Base-by-base conservation (phyloP, 805 yeast genomes). In the Candida gorgasii region DNA sequence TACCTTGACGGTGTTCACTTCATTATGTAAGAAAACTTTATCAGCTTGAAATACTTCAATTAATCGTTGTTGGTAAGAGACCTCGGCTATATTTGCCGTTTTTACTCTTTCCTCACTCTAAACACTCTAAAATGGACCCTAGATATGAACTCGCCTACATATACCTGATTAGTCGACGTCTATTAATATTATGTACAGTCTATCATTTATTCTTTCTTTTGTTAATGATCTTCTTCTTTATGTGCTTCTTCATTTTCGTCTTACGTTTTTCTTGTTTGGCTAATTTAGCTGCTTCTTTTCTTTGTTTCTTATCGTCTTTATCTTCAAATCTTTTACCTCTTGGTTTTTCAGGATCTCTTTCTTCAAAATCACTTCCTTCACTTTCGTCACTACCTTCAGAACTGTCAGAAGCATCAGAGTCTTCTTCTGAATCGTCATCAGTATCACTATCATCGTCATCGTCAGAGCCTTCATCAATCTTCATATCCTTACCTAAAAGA, bases 241-340 rank as follows among this genome's bases (percentile, higher is more conserved):
- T 50, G 43, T 61, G 62, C 48, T 64, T 62, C 47, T 54, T 59
- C 77, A 44, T 77, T 59, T 59, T 77, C 61, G 35, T 58, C 63
- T 40, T 67, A 67, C 44, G 58, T 58, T 29, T 63, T 61, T 41
- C 61, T 58, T 36, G 63, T 60, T 43, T 51, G 44, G 54, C 58
- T 5, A 61, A 51, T 49, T 67, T 67, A 14, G 63, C 61, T 14
- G 59, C 64, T 31, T 58, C 62, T 51, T 65, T 72, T 24, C 70
- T 65, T 9, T 67, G 72, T 49, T 67, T 73, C 55, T 73, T 74
- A n/a, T 75, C 78, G 11, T 73, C 78, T 33, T 73, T 75, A 36
- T 79, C 76, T 38, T 59, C 65, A 58, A 75, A 73, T 58, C 83
- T 86, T 62, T 92, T 89, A 13, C 95, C 95, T 8, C 73, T 61